Percentiles rank a stretch among this genome's conserved stretches.
These are phyloP conservation scores for Dendrocalamus sinicus DNA, from an alignment of 176 grass and related monocot genomes.

Conservation along the genomic window DNA sequence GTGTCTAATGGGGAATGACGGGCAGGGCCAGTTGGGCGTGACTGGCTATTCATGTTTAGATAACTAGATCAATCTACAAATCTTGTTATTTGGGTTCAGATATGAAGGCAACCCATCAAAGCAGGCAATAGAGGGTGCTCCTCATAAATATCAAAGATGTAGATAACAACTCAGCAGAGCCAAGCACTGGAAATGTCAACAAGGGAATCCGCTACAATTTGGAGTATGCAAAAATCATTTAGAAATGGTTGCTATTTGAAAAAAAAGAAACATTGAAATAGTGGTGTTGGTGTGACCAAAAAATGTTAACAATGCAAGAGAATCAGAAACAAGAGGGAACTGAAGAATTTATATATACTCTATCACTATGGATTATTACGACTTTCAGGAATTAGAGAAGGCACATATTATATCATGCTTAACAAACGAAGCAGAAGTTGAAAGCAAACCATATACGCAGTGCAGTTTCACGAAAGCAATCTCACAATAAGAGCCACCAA, in stretches of 20 bases:
- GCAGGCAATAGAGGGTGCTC: background rate
- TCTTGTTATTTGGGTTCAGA: background rate
- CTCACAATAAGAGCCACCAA: background rate
- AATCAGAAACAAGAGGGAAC: constrained; percentile 10
- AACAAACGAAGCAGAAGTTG: background rate
- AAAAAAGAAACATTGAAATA: background rate
- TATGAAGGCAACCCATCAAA: background rate
- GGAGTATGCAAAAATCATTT: constrained; percentile 1
- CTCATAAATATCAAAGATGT: constrained; percentile 4
- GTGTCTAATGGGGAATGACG: background rate
- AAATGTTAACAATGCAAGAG: background rate
- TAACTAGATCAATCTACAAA: background rate
- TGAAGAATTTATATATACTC: background rate
- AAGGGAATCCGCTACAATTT: background rate
- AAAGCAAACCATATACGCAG: background rate
- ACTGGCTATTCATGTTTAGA: background rate
- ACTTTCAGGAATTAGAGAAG: constrained; percentile 7
- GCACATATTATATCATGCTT: background rate
- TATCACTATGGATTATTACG: background rate
- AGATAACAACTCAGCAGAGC: background rate
- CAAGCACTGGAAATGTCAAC: background rate
- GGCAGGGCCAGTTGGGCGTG: background rate
- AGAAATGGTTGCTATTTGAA: background rate
- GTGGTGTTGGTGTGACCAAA: background rate
- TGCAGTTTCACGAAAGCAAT: background rate